A percentile compares a stretch with the other conserved stretches of the same genome.
phyloP scores from a whole-genome alignment of 2,329 filamentous ascomycete species.

The Sporothrix mexicana region DNA sequence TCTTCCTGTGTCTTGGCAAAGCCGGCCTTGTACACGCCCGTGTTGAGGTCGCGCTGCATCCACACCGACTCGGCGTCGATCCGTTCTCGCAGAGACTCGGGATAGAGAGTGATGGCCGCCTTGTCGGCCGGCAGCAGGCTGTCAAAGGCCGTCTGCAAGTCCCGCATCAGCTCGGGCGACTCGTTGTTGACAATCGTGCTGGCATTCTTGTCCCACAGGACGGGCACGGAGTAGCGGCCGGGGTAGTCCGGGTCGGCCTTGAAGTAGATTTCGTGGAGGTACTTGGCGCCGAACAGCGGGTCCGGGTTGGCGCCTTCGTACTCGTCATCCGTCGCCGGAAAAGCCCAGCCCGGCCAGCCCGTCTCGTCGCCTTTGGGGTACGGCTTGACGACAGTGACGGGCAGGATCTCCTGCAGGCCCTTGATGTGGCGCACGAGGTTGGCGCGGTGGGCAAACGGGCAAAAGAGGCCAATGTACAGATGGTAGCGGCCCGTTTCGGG shows the following conservation, averaged over 20 bases:
- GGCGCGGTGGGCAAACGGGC: slow-evolving; percentile 67
- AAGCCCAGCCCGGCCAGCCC: slow-evolving; percentile 69
- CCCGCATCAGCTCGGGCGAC: slow-evolving; percentile 62
- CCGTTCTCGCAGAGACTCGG: slow-evolving; percentile 50
- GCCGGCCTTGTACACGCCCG: slow-evolving; percentile 66
- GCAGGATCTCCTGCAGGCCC: slow-evolving; percentile 59
- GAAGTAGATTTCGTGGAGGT: slow-evolving; percentile 68
- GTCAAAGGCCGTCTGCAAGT: slow-evolving; percentile 63
- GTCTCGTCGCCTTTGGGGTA: slow-evolving; percentile 70
- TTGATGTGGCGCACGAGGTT: slow-evolving; percentile 65
- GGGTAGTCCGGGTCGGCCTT: slow-evolving; percentile 64
- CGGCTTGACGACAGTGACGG: slow-evolving; percentile 64
- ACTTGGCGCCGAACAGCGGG: slow-evolving; percentile 62
- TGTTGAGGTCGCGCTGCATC: slow-evolving; percentile 63
- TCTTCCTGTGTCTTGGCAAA: slow-evolving; percentile 61
- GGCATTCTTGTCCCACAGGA: slow-evolving; percentile 66
- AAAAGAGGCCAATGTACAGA: slow-evolving; percentile 61
- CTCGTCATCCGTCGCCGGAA: slow-evolving; percentile 57
- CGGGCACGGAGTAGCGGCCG: slow-evolving; percentile 64
- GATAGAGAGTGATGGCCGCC: slow-evolving; percentile 58
- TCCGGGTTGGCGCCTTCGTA: slow-evolving; percentile 67
- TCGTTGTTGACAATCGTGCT: slow-evolving; percentile 66
- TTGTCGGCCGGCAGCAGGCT: slow-evolving; percentile 50
- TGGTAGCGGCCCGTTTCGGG: slow-evolving; percentile 41
- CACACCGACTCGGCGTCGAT: slow-evolving; percentile 61